Evolutionary conservation across 2,329 filamentous ascomycete genomes (phyloP).

Genomic region (Ophiostoma ips): DNA sequence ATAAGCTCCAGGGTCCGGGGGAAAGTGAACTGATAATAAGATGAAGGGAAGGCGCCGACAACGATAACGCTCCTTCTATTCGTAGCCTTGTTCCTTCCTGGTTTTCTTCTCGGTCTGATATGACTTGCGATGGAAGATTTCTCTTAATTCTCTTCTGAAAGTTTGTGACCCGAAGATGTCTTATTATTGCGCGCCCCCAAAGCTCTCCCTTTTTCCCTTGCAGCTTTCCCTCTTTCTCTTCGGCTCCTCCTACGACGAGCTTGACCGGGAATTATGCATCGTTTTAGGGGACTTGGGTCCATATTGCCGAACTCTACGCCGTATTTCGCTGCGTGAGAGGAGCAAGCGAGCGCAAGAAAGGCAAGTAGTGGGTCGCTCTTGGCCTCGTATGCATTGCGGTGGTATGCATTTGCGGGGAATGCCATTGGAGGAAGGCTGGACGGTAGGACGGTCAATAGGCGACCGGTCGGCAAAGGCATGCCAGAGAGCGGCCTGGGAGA

Average conservation of each 20-base stretch:
- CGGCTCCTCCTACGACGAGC: not conserved
- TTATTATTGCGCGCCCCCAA: too few species aligned
- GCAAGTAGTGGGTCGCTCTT: not conserved
- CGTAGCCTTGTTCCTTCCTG: too few species aligned
- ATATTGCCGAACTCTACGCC: too few species aligned
- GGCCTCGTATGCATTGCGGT: not conserved
- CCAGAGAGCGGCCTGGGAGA: not conserved
- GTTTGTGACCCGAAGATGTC: too few species aligned
- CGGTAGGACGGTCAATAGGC: not conserved
- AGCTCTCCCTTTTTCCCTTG: too few species aligned
- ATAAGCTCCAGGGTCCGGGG: too few species aligned
- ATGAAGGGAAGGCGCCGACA: too few species aligned
- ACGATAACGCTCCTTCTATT: too few species aligned
- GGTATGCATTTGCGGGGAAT: slow-evolving; percentile 4
- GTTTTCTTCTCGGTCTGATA: too few species aligned
- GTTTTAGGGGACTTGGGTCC: not conserved
- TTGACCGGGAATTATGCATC: not conserved
- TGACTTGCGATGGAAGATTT: too few species aligned
- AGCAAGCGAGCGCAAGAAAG: not conserved
- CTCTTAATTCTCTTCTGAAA: too few species aligned
- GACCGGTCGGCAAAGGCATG: not conserved
- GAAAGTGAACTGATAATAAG: too few species aligned
- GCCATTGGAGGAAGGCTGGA: slow-evolving; percentile 2
- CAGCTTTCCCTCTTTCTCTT: not conserved
- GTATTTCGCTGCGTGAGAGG: not conserved